phyloP scores from a whole-genome alignment of 2,329 filamentous ascomycete genomes.

The Claviceps pusilla region DNA sequence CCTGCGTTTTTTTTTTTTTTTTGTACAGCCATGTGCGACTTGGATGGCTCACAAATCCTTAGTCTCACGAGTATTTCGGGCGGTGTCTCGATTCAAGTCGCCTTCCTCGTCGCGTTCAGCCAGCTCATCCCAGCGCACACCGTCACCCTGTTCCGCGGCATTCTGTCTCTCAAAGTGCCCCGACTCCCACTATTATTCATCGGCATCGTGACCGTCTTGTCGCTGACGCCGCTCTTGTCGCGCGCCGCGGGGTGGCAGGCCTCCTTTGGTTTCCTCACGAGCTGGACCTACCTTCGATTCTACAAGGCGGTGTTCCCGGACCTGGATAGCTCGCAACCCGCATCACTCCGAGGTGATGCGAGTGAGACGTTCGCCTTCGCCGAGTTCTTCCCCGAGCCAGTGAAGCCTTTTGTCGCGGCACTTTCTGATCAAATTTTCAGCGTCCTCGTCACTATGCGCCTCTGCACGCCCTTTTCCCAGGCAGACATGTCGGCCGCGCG shows the following conservation, averaged over 20 bases:
- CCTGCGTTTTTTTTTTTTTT: background rate
- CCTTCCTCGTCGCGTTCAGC: slow-evolving; percentile 92
- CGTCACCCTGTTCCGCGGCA: slow-evolving; percentile 77
- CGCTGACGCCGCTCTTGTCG: slow-evolving; percentile 41
- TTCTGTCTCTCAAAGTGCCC: slow-evolving; percentile 76
- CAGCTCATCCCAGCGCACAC: slow-evolving; percentile 96
- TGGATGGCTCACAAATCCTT: background rate
- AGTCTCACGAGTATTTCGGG: slow-evolving; percentile 75
- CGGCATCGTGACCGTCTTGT: slow-evolving; percentile 52
- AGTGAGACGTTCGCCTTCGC: slow-evolving; percentile 94
- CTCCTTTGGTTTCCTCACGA: slow-evolving; percentile 66
- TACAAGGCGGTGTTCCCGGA: slow-evolving; percentile 66
- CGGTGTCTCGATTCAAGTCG: slow-evolving; percentile 76
- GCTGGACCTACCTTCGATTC: slow-evolving; percentile 94
- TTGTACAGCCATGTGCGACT: background rate
- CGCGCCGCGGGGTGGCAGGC: slow-evolving; percentile 67
- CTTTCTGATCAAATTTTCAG: slow-evolving; percentile 63
- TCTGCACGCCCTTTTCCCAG: slow-evolving; percentile 75
- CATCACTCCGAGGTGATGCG: slow-evolving; percentile 68
- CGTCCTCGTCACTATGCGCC: slow-evolving; percentile 54
- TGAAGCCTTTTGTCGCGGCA: slow-evolving; percentile 62
- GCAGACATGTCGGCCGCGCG: slow-evolving; percentile 64
- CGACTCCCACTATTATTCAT: slow-evolving; percentile 58
- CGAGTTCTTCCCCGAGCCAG: slow-evolving; percentile 79
- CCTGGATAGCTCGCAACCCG: slow-evolving; percentile 45